A percentile compares a stretch with the other conserved stretches of the same genome.
phyloP scores from a whole-genome alignment of 208 protist genomes.

The Leishmania turanica region DNA sequence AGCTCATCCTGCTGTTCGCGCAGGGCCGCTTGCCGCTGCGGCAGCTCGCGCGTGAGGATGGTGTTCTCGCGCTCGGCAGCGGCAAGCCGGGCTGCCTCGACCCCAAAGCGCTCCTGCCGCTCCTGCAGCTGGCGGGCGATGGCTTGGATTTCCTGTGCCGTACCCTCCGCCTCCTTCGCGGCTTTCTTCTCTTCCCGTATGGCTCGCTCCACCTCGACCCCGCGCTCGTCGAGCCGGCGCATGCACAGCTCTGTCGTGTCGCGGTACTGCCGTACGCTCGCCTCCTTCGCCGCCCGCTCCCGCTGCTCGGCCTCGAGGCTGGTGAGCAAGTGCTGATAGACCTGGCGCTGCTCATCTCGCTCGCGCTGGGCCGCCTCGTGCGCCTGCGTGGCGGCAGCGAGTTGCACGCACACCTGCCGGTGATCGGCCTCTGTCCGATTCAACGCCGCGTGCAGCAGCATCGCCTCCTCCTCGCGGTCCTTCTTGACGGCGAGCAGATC shows the following conservation, averaged over 20 bases:
- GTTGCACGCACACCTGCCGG: conserved; percentile 18
- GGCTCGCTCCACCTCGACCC: conserved; percentile 39
- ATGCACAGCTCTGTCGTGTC: conserved; percentile 60
- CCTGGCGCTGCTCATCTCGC: conserved; percentile 43
- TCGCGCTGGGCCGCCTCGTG: conserved; percentile 28
- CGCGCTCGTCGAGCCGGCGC: conserved; percentile 54
- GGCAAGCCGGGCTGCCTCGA: conserved; percentile 78
- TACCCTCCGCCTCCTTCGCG: conserved; percentile 31
- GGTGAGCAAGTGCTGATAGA: conserved; percentile 62
- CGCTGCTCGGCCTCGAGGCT: conserved; percentile 70
- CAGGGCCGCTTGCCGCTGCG: conserved; percentile 74
- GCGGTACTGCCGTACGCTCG: conserved; percentile 91
- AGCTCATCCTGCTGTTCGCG: conserved; percentile 83
- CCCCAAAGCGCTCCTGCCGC: conserved; percentile 70
- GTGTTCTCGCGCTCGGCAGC: conserved; percentile 85
- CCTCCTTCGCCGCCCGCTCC: conserved; percentile 85
- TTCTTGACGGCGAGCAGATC: conserved; percentile 94
- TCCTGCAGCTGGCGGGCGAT: conserved; percentile 66
- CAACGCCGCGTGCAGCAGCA: conserved; percentile 66
- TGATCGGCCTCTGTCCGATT: conserved; percentile 76
- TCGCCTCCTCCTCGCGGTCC: conserved; percentile 91
- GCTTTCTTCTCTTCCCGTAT: conserved; percentile 47
- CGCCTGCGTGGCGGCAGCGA: conserved; percentile 5
- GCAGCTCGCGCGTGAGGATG: conserved; percentile 80
- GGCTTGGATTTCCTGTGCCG: conserved; percentile 45